Base-by-base conservation (phyloP, 2,329 filamentous ascomycete genomes). In the Aciculosporium take region DNA sequence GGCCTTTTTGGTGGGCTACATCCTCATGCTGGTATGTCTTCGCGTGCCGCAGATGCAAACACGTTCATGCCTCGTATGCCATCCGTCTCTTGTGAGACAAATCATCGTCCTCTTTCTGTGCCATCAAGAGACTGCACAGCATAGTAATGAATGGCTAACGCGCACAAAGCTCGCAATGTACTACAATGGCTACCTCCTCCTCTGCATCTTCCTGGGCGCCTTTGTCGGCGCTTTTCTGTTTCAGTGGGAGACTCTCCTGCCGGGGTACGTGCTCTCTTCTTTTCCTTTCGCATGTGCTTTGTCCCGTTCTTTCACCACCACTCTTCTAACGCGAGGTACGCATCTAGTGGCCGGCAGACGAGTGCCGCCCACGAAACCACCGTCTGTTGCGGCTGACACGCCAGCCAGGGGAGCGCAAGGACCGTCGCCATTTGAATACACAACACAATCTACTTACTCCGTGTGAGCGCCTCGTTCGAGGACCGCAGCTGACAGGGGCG, bases 161-260 rank as follows among this genome's bases (percentile, higher is more conserved):
- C 9, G 21, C 8, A 2, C 15, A 42, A 62, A 54, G 47, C 60
- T 63, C n/a, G 69, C 69, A 47, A 74, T 75, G 69, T 75, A 76
- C 56, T 77, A 71, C 61, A 76, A 76, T 50, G 75, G 79, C 8
- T 91, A 85, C 59, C 71, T 91, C 47, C 84, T 91, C 57, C 79
- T 89, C 45, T 84, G 77, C 50, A 85, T 91, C 56, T 74, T 89
- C 47, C 72, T 89, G 42, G 85, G 85, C 1, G 76, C 81, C 0
- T 85, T 76, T 48, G 43, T 88, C 5, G 85, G 84, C 13, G 68
- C 72, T 10, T 84, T 87, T 48, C 54, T 84, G 45, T 89, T 85
- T 56, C 73, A 77, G 24, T 88, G 82, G 81, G 80, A 83, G 55
- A 62, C 57, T 0, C 51, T 74, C 13, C 47, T 53, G 7, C 46